Base-by-base conservation (phyloP, 805 yeast genomes). In the Kazachstania bromeliacearum region DNA sequence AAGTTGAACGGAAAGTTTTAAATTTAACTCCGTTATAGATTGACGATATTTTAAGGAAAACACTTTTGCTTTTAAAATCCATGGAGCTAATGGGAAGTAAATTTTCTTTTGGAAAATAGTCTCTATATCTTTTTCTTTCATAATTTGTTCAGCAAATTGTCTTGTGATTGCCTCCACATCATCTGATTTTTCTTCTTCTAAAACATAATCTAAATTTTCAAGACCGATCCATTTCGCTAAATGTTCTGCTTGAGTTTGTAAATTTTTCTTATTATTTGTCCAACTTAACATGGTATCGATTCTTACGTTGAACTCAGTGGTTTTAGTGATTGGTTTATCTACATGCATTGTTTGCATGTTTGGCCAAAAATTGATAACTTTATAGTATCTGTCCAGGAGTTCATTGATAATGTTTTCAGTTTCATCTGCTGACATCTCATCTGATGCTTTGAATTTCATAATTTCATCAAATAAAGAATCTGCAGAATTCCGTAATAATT, bases 191-290 rank as follows among this genome's bases (percentile, higher is more conserved):
- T 21, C 37, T 4, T 14, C 21, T 15, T 28, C 27, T 13, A 25
- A 21, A 10, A 19, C 14, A 1, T 16, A 28, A 7, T 85, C 74
- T 24, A 82, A 60, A 28, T 79, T 85, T 33, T 75, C 79, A 53
- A 83, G 81, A 4, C 95, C 95, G 4, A 85, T 84, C 96, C 96
- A 87, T 28, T 68, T 59, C 42, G 71, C 70, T 43, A 92, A 60
- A 3, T 78, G 69, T 10, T 66, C 62, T 1, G 77, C 63, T 50
- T 82, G 87, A 27, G 74, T 60, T 32, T 70, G 68, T 16, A 89
- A 75, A 1, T 87, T 80, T 30, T 70, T 73, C 0, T 87, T 74
- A 27, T 84, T 76, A 7, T 85, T 75, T 23, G 71, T 67, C 96
- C 97, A 92, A 0, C 96, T 80, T 25, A 73, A 76, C 40, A 89